A percentile compares a stretch with the other conserved stretches of the same genome.
Evolutionary conservation across 1,284 basidiomycete species (phyloP).

Genomic region (Limonomyces culmigenus): DNA sequence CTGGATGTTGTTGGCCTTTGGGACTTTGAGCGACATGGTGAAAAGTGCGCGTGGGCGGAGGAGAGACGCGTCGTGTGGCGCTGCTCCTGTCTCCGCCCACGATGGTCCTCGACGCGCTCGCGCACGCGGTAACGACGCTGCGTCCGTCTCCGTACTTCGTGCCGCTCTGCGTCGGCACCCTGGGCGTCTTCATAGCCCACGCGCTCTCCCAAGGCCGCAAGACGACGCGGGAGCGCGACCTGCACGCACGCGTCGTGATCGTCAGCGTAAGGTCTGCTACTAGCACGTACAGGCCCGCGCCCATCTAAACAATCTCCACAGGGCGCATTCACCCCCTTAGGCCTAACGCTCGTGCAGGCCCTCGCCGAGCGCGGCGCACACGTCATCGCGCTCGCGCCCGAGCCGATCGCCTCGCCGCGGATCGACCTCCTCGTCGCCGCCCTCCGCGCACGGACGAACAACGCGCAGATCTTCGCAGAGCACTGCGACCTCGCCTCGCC

Average conservation of each 20-base stretch:
- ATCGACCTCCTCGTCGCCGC: conserved; percentile 43
- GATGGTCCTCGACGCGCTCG: conserved; percentile 20
- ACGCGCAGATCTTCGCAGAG: conserved; percentile 60
- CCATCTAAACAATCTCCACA: conserved; percentile 12
- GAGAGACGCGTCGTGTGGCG: too few species aligned
- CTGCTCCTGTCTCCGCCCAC: neutral
- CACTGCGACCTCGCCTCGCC: conserved; percentile 52
- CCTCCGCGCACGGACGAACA: conserved; percentile 47
- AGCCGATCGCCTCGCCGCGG: conserved; percentile 34
- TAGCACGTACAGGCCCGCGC: neutral
- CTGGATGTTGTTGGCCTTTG: conserved; percentile 76
- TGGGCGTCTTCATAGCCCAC: conserved; percentile 27
- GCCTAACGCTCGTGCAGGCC: conserved; percentile 43
- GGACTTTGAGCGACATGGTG: conserved; percentile 85
- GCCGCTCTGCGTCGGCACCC: conserved; percentile 27
- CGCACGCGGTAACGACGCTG: conserved; percentile 11
- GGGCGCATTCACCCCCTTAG: conserved; percentile 61
- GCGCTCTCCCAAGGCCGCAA: conserved; percentile 48
- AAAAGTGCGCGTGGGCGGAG: neutral
- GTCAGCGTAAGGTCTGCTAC: conserved; percentile 56
- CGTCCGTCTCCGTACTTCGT: conserved; percentile 24
- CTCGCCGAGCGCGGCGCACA: conserved; percentile 59
- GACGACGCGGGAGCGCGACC: conserved; percentile 52
- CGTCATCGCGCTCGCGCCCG: conserved; percentile 48
- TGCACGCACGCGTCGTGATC: conserved; percentile 53